Evolutionary conservation across 2,329 filamentous ascomycete genomes (phyloP), one percentile per base, ranked within the genome.

Genomic region (Bretziella fagacearum): DNA sequence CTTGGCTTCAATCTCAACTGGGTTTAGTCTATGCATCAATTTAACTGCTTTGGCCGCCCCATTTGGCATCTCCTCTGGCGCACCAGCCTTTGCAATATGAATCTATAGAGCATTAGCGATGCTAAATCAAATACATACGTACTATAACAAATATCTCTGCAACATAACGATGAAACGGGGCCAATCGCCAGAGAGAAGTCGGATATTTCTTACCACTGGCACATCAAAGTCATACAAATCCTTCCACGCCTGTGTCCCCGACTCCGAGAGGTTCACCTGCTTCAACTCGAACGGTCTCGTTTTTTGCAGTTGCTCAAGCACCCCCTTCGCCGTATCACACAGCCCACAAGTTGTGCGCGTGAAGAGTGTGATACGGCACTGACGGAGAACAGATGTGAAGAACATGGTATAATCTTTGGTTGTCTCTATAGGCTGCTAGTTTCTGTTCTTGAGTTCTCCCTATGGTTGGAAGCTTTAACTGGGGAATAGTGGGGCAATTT

Each of bases 221-320:
- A 84, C 82, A 54, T 89, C 83, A 58, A 86, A 84, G 49, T 86
- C 82, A 58, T 89, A 89, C 1, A 85, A 57, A 42, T 78, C 69
- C 56, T 73, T 77, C 83, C 83, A 89, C 20, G 66, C 63, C 52
- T 74, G 71, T 13, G 70, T 69, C 22, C 75, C 71, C 0, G 71
- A 67, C 42, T 71, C 69, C 62, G 82, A 74, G 32, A 86, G 74
- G 57, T 86, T 76, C 51, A 84, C 67, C 59, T 86, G 80, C 6
- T 67, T 65, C 60, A 77, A 85, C 15, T 69, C 69, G 60, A 87
- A 84, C 0, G 77, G 78, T 22, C 78, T 66, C 23, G 64, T 61
- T 25, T 47, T 47, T 39, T 52, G 50, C 37, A 53, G 40, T 51
- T 57, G 59, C 49, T 81, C 73, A 20, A 89, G 66, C 2, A 80